Conservation (phyloP, 73 alveolate genomes). For the Paramecium pentaurelia region DNA sequence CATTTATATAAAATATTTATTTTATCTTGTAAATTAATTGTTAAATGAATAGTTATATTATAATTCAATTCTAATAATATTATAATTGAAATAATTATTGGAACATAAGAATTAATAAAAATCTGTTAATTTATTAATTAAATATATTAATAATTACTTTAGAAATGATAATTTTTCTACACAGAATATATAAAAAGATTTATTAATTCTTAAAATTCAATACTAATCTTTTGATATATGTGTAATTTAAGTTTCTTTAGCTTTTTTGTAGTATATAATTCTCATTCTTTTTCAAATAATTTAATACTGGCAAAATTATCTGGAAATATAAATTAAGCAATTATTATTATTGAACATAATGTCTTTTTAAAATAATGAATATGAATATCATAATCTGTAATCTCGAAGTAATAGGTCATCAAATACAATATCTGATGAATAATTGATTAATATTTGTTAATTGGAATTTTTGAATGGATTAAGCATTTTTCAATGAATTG, state of each 20-base stretch:
- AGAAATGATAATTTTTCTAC: background rate
- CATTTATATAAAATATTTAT: too few relatives aligned
- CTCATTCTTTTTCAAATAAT: background rate
- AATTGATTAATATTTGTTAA: background rate
- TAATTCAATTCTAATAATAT: background rate
- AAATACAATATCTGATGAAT: background rate
- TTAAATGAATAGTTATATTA: background rate
- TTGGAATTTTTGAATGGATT: background rate
- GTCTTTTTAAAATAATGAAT: background rate
- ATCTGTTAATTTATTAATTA: background rate
- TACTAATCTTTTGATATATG: background rate
- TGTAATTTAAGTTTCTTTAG: slow-evolving; percentile 37
- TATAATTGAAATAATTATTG: background rate
- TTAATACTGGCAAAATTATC: background rate
- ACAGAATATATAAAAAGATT: background rate
- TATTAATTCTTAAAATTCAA: background rate
- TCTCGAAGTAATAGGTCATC: background rate
- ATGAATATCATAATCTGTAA: background rate
- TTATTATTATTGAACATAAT: background rate
- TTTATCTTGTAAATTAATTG: too few relatives aligned
- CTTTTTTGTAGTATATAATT: background rate
- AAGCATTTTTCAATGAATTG: background rate
- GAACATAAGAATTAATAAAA: background rate
- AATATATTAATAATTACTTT: too few relatives aligned
- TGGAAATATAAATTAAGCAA: background rate